These are phyloP conservation scores for Fusarium musae DNA, from an alignment of 2,329 filamentous ascomycete species.

Conservation along the genomic window DNA sequence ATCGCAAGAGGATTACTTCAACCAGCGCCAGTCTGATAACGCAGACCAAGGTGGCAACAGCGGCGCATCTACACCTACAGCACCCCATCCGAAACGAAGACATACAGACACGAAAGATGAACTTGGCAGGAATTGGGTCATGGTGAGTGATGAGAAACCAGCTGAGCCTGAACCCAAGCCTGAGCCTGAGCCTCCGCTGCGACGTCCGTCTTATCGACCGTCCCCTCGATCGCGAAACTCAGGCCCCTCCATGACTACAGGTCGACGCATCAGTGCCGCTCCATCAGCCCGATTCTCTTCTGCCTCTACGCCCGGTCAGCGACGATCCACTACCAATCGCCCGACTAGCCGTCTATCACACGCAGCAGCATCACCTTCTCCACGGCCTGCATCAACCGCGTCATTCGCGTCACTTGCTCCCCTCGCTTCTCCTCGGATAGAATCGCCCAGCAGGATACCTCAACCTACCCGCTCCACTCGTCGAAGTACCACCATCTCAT, in stretches of 20 bases:
- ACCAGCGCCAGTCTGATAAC: conserved; percentile 7
- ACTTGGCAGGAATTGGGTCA: conserved; percentile 76
- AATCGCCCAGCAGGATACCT: conserved; percentile 58
- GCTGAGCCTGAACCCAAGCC: conserved; percentile 30
- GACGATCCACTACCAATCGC: conserved; percentile 38
- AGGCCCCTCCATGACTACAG: conserved; percentile 48
- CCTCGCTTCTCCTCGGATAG: conserved; percentile 47
- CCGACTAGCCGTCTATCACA: conserved; percentile 59
- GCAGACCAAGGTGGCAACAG: conserved; percentile 47
- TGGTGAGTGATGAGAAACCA: conserved; percentile 62
- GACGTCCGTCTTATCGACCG: conserved; percentile 39
- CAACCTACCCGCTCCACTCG: conserved; percentile 23
- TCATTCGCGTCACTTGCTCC: conserved; percentile 51
- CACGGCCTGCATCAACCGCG: conserved; percentile 46
- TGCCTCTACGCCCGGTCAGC: conserved; percentile 41
- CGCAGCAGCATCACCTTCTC: conserved; percentile 29
- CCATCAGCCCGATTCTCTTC: conserved; percentile 47
- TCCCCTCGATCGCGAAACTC: conserved; percentile 49
- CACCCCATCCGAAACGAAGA: conserved; percentile 63
- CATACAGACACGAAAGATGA: conserved; percentile 66
- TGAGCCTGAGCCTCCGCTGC: conserved; percentile 42
- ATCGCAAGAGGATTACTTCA: conserved; percentile 43
- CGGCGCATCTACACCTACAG: conserved; percentile 55
- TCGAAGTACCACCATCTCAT: conserved; percentile 33
- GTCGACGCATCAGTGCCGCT: conserved; percentile 58